Percentiles rank a stretch among this genome's conserved stretches.
phyloP scores from a whole-genome alignment of 331 rosid genomes.

The Quercus phellos region DNA sequence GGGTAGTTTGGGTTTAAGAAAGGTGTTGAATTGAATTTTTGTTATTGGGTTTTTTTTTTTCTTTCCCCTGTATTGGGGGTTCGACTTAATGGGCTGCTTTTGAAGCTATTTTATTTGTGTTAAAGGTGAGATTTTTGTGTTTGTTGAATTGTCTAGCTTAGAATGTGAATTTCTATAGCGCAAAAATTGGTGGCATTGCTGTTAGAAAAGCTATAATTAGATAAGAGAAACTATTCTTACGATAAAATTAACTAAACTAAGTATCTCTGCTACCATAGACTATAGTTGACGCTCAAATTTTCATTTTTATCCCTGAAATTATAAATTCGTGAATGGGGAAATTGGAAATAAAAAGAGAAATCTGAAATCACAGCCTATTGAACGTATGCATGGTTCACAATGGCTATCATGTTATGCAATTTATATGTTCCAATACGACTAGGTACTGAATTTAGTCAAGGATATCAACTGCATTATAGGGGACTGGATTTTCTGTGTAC shows the following conservation, averaged over 20 bases:
- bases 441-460: not conserved
- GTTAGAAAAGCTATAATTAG: slow-evolving; percentile 9
- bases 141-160: slow-evolving; percentile 26
- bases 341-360: not conserved
- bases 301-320: not conserved
- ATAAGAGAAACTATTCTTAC: not conserved
- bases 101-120: slow-evolving; percentile 10
- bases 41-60: slow-evolving; percentile 6
- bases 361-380: not conserved
- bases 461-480: not conserved
- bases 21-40: not conserved
- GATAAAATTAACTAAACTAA: not conserved
- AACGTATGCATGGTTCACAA: not conserved
- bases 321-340: not conserved
- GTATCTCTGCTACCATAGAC: not conserved
- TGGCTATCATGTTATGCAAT: not conserved
- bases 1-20: slow-evolving; percentile 29
- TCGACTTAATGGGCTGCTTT: slow-evolving; percentile 19
- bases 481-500: not conserved
- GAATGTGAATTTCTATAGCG: not conserved
- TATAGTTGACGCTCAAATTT: not conserved
- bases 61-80: not conserved
- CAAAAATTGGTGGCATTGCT: slow-evolving; percentile 13
- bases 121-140: not conserved
- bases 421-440: not conserved